Base-by-base conservation (phyloP, 1,284 basidiomycete genomes). In the Agroathelia rolfsii region DNA sequence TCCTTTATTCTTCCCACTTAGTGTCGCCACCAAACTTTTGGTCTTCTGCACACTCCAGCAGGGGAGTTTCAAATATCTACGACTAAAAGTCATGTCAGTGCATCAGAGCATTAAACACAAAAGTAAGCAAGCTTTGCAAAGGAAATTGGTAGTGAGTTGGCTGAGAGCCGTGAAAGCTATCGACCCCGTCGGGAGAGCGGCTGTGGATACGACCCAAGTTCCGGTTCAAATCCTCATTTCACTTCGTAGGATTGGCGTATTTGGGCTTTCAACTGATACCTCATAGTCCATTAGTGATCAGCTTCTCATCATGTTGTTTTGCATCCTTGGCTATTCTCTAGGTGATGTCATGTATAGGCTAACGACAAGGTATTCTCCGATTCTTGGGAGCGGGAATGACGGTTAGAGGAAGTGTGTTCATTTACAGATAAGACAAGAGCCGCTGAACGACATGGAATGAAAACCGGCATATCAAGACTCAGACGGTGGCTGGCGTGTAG, bases 211-310 rank as follows among this genome's bases (percentile, higher is more conserved):
- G 5, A 72, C 58, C 62, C 72, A 83, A 17, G 85, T 75, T 7
- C 77, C 78, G 3, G 68, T 66, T 73, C 81, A 84, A 12, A 87
- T 61, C 2, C 76, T 71, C 8, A 86, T 66, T 57, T 88, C 84
- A 15, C 78, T 82, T n/a, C n/a, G n/a, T n/a, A n/a, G 24, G n/a
- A n/a, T n/a, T n/a, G 7, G 53, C 67, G 30, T 52, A 83, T 79
- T 86, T 87, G 21, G 83, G 83, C 46, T 87, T 84, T 21, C 85
- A 59, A 40, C 72, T 78, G 38, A 76, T 55, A 24, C 66, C 59
- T 83, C 84, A 89, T 7, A 86, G 55, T 1, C 85, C 84, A 18
- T 58, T 61, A 4, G 64, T 68, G 44, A 88, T 80, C 48, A 88
- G 87, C 45, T 72, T 66, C 45, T 87, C 78, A 27, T 79, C 67